Evolutionary conservation across 2,329 filamentous ascomycete species (phyloP), one percentile per base, ranked within the genome.

Genomic region (Fusarium transvaalense): DNA sequence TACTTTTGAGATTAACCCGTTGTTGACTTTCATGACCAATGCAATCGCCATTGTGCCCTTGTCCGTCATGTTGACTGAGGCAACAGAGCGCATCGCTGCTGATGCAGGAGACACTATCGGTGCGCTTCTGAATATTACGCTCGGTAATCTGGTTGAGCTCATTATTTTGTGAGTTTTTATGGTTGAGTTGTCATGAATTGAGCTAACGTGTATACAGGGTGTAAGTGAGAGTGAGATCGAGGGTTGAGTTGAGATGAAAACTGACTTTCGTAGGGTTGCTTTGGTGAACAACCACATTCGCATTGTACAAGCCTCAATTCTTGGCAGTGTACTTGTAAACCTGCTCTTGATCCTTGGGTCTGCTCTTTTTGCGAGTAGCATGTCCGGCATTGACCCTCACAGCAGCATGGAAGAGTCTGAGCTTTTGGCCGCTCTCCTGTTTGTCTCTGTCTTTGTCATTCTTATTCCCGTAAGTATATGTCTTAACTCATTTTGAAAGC

Each of bases 301-400:
- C 29, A 91, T 94, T 61, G 91, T 94, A 19, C 91, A 93, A 76
- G 91, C 91, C 9, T 92, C 91, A 0, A 82, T 94, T 39, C 82
- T 94, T 17, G 92, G 91, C 21, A 93, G 91, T 2, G 92, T 94
- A 57, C 81, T 94, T n/a, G 89, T 92, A 56, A 94, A 94, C 72
- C 77, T 94, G 46, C 81, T 94, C 6, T 82, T 93, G 39, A 93
- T 93, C 68, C 82, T 94, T 48, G 91, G 92, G 64, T 92, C 92
- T 86, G 89, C 89, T 35, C 91, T 94, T 69, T 78, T 93, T 3
- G 81, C 91, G 8, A 91, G 90, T 66, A 91, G 90, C 51, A 82
- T 92, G 35, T 86, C 88, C 50, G 91, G 87, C 74, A 85, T 87
- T 71, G 90, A 93, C 76, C 89, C 91, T 73, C 78, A 80, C 13